A percentile compares a stretch with the other conserved stretches of the same genome.
Evolutionary conservation across 1,139 yeast genomes (phyloP).

Genomic region (Meyerozyma guilliermondii): DNA sequence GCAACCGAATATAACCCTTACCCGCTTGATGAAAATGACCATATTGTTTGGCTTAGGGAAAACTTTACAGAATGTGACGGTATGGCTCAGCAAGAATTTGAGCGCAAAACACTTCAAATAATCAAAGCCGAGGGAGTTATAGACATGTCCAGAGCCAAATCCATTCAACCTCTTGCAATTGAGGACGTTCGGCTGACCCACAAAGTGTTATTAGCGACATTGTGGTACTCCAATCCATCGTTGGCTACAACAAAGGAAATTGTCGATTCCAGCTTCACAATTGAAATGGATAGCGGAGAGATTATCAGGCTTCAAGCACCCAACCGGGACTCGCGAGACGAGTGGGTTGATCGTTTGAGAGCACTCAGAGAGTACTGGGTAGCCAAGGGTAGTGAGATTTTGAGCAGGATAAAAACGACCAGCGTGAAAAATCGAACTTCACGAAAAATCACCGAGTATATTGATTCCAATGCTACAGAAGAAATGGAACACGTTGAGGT

Average conservation of each 20-base stretch:
- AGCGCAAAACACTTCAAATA: slow-evolving; percentile 54
- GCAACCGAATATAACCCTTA: slow-evolving; percentile 49
- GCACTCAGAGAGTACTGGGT: slow-evolving; percentile 58
- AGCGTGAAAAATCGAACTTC: slow-evolving; percentile 42
- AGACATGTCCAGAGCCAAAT: slow-evolving; percentile 49
- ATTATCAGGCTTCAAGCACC: slow-evolving; percentile 56
- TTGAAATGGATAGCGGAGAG: slow-evolving; percentile 45
- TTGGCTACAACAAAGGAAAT: neutral
- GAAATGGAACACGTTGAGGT: slow-evolving; percentile 52
- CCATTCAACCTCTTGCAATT: slow-evolving; percentile 25
- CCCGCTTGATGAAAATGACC: slow-evolving; percentile 38
- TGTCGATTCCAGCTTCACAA: slow-evolving; percentile 44
- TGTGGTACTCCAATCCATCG: slow-evolving; percentile 36
- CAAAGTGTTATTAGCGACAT: slow-evolving; percentile 31
- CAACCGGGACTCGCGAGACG: slow-evolving; percentile 42
- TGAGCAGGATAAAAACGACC: slow-evolving; percentile 27
- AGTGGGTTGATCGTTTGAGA: slow-evolving; percentile 57
- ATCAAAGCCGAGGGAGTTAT: slow-evolving; percentile 57
- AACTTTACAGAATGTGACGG: slow-evolving; percentile 47
- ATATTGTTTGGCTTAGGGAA: slow-evolving; percentile 56
- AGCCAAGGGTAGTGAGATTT: slow-evolving; percentile 37
- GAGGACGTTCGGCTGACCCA: slow-evolving; percentile 25
- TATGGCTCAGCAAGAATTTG: slow-evolving; percentile 56
- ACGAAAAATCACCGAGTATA: slow-evolving; percentile 50
- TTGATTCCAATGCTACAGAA: slow-evolving; percentile 53